Percentiles rank a stretch among this genome's conserved stretches.
These are phyloP conservation scores for Limnomonas spitsbergensis DNA, from an alignment of 139 green algal genomes.

Conservation along the genomic window DNA sequence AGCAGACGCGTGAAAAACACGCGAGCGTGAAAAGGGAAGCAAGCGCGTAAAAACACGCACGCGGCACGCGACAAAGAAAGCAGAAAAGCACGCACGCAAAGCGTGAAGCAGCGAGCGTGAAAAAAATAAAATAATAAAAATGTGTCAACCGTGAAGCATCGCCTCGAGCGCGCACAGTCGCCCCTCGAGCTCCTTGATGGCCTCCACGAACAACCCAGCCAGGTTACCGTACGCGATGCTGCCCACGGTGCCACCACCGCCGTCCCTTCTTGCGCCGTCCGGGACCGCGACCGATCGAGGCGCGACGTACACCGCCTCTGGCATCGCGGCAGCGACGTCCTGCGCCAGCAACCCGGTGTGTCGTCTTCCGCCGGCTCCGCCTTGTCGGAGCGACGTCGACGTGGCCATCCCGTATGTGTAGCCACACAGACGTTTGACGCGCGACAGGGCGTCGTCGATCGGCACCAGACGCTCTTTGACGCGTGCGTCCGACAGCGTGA, in stretches of 20 bases:
- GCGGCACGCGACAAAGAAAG: too few relatives aligned
- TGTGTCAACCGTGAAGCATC: too few relatives aligned
- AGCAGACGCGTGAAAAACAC: too few relatives aligned
- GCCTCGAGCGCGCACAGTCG: neutral
- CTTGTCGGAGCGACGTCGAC: neutral
- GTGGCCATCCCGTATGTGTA: conserved; percentile 14
- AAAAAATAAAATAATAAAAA: too few relatives aligned
- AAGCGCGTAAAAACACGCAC: too few relatives aligned
- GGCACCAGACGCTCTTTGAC: neutral
- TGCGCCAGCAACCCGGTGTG: conserved; percentile 17
- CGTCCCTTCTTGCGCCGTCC: too few relatives aligned
- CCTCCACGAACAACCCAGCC: conserved; percentile 7
- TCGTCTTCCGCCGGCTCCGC: neutral
- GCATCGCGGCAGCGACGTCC: neutral
- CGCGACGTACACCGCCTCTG: conserved; percentile 17
- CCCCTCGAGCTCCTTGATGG: conserved; percentile 8
- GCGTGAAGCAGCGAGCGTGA: too few relatives aligned
- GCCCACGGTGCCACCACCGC: too few relatives aligned
- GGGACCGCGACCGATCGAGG: neutral
- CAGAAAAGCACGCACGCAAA: too few relatives aligned
- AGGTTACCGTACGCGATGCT: conserved; percentile 16
- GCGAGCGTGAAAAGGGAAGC: too few relatives aligned
- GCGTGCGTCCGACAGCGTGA: conserved; percentile 15
- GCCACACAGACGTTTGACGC: neutral
- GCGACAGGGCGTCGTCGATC: conserved; percentile 1